Evolutionary conservation across 2,329 filamentous ascomycete species (phyloP).

Genomic region (Biscogniauxia marginata): DNA sequence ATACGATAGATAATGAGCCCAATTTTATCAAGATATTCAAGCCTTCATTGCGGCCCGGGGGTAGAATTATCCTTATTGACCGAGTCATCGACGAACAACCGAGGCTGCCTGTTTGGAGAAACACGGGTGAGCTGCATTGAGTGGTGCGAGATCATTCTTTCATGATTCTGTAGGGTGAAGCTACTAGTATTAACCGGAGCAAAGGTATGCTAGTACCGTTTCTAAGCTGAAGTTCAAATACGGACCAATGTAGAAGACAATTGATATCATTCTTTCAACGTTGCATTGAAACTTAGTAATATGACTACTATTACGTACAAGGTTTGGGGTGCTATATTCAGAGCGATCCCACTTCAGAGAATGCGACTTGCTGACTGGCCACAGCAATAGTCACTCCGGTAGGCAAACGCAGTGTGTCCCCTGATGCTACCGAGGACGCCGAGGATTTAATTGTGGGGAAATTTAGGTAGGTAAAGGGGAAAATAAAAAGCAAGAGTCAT

Average conservation of each 20-base stretch:
- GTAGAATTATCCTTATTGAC: conserved; percentile 26
- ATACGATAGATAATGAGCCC: conserved; percentile 20
- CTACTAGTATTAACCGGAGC: too few species aligned
- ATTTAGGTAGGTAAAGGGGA: not conserved
- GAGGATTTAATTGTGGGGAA: not conserved
- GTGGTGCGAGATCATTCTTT: not conserved
- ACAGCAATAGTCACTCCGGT: not conserved
- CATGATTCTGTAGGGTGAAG: not conserved
- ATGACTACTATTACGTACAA: too few species aligned
- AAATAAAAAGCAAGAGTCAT: not conserved
- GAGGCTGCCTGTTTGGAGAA: not conserved
- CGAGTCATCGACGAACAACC: conserved; percentile 8
- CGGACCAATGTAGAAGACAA: too few species aligned
- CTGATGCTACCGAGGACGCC: not conserved
- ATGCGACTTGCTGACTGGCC: not conserved
- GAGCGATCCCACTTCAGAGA: not conserved
- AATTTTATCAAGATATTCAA: conserved; percentile 28
- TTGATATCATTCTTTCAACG: too few species aligned
- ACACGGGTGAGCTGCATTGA: not conserved
- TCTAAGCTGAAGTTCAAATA: too few species aligned
- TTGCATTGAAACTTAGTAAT: too few species aligned
- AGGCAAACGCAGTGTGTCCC: not conserved
- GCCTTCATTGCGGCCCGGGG: conserved; percentile 21
- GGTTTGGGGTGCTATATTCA: too few species aligned
- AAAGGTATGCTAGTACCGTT: too few species aligned